Percentiles rank a stretch among this genome's conserved stretches.
phyloP scores from a whole-genome alignment of 306 rosid genomes.

The Oemleria cerasiformis region DNA sequence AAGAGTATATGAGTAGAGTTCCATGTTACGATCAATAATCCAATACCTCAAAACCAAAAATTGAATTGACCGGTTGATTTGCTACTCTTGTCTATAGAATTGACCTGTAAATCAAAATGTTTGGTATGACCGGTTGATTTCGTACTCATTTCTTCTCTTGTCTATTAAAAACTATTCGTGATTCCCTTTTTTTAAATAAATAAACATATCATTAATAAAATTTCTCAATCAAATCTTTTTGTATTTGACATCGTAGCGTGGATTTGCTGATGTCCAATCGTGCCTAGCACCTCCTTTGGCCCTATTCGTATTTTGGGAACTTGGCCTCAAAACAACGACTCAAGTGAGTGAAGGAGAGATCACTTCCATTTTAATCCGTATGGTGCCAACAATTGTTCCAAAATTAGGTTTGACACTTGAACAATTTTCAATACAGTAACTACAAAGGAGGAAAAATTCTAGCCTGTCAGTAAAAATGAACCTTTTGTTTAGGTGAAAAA shows the following conservation, averaged over 20 bases:
- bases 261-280: not conserved
- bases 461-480: not conserved
- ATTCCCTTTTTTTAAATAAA: not conserved
- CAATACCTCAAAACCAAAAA: too few species aligned
- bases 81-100: too few species aligned
- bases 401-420: not conserved
- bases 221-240: too few species aligned
- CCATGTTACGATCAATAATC: too few species aligned
- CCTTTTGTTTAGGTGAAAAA: not conserved
- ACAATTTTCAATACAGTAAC: not conserved
- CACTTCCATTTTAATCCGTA: not conserved
- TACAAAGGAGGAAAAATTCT: not conserved
- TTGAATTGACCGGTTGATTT: too few species aligned
- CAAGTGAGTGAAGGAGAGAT: not conserved
- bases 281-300: not conserved
- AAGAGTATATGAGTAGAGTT: too few species aligned
- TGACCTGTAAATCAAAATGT: too few species aligned
- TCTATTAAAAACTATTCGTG: too few species aligned
- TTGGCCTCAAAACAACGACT: not conserved
- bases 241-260: not conserved
- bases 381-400: not conserved
- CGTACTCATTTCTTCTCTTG: too few species aligned
- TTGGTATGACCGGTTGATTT: too few species aligned
- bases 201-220: too few species aligned
- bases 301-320: not conserved